A percentile compares a stretch with the other conserved stretches of the same genome.
phyloP scores from a whole-genome alignment of 768 basidiomycete species.

The Boletus patriciae region DNA sequence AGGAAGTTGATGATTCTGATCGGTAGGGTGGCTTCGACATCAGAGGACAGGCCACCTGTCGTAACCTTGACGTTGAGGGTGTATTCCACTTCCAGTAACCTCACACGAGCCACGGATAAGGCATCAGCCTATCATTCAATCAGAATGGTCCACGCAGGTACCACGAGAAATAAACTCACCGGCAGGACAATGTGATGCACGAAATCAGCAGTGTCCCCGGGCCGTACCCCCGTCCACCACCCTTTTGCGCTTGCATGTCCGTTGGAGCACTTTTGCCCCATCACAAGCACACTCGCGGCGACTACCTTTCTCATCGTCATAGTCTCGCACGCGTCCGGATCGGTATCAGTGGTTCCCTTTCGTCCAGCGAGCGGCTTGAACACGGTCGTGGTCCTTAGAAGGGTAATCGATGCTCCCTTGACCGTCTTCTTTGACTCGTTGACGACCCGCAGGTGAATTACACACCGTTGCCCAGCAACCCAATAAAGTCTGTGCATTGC shows the following conservation, averaged over 20 bases:
- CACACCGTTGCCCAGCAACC: constrained; percentile 80
- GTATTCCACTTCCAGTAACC: constrained; percentile 78
- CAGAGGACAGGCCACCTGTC: constrained; percentile 57
- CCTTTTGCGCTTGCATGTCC: constrained; percentile 80
- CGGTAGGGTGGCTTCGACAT: constrained; percentile 71
- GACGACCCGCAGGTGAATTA: constrained; percentile 58
- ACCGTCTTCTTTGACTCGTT: constrained; percentile 72
- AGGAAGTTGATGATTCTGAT: constrained; percentile 79
- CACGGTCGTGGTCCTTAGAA: constrained; percentile 64
- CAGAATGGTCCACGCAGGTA: constrained; percentile 4
- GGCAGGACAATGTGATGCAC: constrained; percentile 71
- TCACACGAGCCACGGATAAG: constrained; percentile 63
- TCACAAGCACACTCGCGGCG: constrained; percentile 62
- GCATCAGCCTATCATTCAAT: constrained; percentile 55
- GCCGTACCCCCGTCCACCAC: constrained; percentile 83
- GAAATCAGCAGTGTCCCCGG: constrained; percentile 62
- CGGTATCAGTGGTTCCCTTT: constrained; percentile 36
- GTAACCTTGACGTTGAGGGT: constrained; percentile 62
- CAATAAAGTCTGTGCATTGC: constrained; percentile 70
- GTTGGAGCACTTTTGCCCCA: constrained; percentile 59
- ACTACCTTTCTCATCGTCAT: constrained; percentile 62
- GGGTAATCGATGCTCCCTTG: constrained; percentile 59
- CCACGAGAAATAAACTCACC: constrained; percentile 45
- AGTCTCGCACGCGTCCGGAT: constrained; percentile 64
- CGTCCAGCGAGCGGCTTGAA: constrained; percentile 49